A percentile compares a stretch with the other conserved stretches of the same genome.
phyloP scores from a whole-genome alignment of 108 stramenopile genomes.

The Bacterosira constricta region DNA sequence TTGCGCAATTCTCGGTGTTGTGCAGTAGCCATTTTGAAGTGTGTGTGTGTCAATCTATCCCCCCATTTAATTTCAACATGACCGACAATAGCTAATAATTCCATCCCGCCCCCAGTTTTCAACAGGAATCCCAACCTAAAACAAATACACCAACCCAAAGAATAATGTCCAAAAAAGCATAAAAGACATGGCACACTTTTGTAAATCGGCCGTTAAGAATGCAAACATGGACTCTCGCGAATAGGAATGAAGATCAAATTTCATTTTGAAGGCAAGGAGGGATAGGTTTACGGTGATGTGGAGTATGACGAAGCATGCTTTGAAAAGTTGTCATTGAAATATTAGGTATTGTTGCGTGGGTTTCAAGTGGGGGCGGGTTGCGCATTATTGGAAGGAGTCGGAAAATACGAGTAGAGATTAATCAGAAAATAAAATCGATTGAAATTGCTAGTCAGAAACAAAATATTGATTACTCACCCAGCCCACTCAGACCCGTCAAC shows the following conservation, averaged over 20 bases:
- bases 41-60: no score
- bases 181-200: slow-evolving; percentile 81
- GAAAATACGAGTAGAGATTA: background rate
- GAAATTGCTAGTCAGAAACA: background rate
- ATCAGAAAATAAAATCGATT: background rate
- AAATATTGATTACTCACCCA: slow-evolving; percentile 57
- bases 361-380: background rate
- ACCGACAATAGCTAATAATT: no score
- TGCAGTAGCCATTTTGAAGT: no score
- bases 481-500: slow-evolving; percentile 71
- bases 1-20: no score
- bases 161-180: slow-evolving; percentile 91
- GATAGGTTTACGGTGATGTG: slow-evolving; percentile 58
- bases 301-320: slow-evolving; percentile 63
- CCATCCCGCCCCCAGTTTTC: no score
- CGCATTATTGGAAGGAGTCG: background rate
- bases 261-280: slow-evolving; percentile 75
- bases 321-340: background rate
- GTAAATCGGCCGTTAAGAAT: slow-evolving; percentile 69
- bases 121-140: no score
- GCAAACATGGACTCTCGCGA: slow-evolving; percentile 61
- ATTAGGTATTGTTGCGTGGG: background rate
- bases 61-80: no score
- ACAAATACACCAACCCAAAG: slow-evolving; percentile 86
- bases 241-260: slow-evolving; percentile 65